A percentile compares a stretch with the other conserved stretches of the same genome.
Evolutionary conservation across 2,329 filamentous ascomycete genomes (phyloP).

Genomic region (Trichoderma koningii): DNA sequence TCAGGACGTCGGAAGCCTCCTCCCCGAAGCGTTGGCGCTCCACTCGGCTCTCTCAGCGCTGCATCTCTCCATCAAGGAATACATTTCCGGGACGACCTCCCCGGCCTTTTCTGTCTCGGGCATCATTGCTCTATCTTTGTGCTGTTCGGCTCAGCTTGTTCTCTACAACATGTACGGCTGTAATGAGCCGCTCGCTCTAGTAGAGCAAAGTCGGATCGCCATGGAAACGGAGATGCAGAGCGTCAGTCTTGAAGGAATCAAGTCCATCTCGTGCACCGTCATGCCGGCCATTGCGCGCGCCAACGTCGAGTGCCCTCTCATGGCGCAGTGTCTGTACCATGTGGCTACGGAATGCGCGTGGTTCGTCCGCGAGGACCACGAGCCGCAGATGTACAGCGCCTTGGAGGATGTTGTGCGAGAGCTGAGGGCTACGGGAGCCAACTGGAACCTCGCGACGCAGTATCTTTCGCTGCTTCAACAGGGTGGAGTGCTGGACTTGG

Average conservation of each 20-base stretch:
- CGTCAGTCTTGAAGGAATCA: constrained; percentile 7
- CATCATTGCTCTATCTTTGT: constrained; percentile 5
- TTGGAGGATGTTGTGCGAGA: constrained; percentile 9
- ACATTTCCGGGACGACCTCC: background rate
- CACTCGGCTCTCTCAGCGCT: constrained; percentile 13
- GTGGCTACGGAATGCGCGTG: constrained; percentile 17
- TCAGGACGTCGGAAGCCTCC: constrained; percentile 11
- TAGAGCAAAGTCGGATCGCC: constrained; percentile 12
- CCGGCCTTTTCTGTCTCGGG: background rate
- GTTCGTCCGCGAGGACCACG: constrained; percentile 19
- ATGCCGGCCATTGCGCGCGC: constrained; percentile 13
- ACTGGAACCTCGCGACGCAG: constrained; percentile 7
- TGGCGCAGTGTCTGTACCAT: constrained; percentile 17
- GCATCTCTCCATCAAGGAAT: constrained; percentile 9
- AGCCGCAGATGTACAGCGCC: constrained; percentile 17
- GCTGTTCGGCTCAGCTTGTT: constrained; percentile 10
- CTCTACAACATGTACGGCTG: constrained; percentile 19
- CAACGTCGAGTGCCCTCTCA: constrained; percentile 16
- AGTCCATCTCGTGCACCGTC: background rate
- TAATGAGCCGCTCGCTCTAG: constrained; percentile 7
- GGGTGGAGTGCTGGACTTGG: background rate
- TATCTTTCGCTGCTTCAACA: constrained; percentile 14
- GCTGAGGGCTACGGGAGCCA: background rate
- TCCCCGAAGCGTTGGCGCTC: constrained; percentile 9
- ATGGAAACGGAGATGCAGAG: constrained; percentile 24